Conservation (phyloP, 768 basidiomycete genomes). For the Hygrocybe punicea region DNA sequence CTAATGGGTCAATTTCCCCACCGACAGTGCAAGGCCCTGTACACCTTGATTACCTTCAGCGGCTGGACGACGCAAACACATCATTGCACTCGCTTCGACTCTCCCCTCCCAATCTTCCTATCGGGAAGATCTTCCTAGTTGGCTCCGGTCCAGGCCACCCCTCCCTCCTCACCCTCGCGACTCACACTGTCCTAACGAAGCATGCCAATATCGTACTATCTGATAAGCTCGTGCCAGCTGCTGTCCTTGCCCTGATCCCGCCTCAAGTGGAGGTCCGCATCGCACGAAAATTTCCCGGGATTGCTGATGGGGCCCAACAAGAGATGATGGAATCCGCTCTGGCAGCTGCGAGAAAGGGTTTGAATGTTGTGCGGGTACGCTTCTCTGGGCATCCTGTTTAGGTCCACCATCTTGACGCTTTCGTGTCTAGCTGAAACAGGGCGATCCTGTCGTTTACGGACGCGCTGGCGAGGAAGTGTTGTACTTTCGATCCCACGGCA, state of each 20-base stretch:
- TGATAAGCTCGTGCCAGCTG: conserved; percentile 92
- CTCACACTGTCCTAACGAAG: conserved; percentile 73
- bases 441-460: conserved; percentile 93
- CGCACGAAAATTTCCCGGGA: conserved; percentile 96
- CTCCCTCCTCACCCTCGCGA: conserved; percentile 83
- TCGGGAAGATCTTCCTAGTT: conserved; percentile 81
- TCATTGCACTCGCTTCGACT: conserved; percentile 36
- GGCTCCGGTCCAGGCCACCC: conserved; percentile 97
- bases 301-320: conserved; percentile 89
- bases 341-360: conserved; percentile 71
- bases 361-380: conserved; percentile 83
- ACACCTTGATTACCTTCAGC: background rate
- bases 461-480: conserved; percentile 93
- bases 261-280: conserved; percentile 69
- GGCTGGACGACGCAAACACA: conserved; percentile 8
- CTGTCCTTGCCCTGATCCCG: conserved; percentile 84
- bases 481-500: conserved; percentile 84
- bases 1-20: too few relatives aligned
- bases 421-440: conserved; percentile 78
- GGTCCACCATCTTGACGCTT: background rate
- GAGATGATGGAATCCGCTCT: conserved; percentile 94
- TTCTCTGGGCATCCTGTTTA: background rate
- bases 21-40: background rate
- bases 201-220: conserved; percentile 86
- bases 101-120: conserved; percentile 12